Base-by-base conservation (phyloP, 2,329 filamentous ascomycete species). In the Pseudogymnoascus sp. region DNA sequence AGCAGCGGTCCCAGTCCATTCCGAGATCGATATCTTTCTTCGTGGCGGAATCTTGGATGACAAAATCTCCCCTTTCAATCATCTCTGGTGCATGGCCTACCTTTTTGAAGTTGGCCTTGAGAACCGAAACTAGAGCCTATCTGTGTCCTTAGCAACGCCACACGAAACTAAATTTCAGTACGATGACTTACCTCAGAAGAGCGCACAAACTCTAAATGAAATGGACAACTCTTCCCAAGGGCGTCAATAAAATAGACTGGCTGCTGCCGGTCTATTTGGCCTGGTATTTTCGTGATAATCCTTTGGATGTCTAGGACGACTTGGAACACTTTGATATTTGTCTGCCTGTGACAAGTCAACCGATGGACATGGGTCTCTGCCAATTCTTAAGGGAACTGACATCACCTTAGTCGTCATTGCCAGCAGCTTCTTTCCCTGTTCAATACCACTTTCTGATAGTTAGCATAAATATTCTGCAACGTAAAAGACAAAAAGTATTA, bases 51-150 rank as follows among this genome's bases (percentile, higher is more conserved):
- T 74, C 69, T 58, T 70, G 64, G 7, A 73, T 69, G 4, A 64
- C 62, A 60, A 73, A 73, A 39, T 70, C 66, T 3, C 67, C 66
- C n/a, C 63, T 63, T 4, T 71, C 66, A 16, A 73, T 64, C 55
- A 69, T 72, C 2, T 12, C 33, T 4, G 66, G 41, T 4, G 62
- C 67, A 16, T 60, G 39, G 9, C 65, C 66, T 14, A 66, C 42
- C 2, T 64, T 36, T 25, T 62, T 64, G 39, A 73, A 69, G 30
- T 71, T 69, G 14, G 58, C 49, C 58, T 67, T 66, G 2, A 73
- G 65, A 22, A 73, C 66, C 6, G 69, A 67, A 11, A 67, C 59
- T 5, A 74, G 67, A 22, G 68, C 65, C 65, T 63, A 19, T 36
- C 25, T 60, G 7, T 16, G 12, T n/a, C 23, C 22, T 33, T 41